Conservation (phyloP, 176 grass and related monocot genomes). For the Thinopyrum elongatum region DNA sequence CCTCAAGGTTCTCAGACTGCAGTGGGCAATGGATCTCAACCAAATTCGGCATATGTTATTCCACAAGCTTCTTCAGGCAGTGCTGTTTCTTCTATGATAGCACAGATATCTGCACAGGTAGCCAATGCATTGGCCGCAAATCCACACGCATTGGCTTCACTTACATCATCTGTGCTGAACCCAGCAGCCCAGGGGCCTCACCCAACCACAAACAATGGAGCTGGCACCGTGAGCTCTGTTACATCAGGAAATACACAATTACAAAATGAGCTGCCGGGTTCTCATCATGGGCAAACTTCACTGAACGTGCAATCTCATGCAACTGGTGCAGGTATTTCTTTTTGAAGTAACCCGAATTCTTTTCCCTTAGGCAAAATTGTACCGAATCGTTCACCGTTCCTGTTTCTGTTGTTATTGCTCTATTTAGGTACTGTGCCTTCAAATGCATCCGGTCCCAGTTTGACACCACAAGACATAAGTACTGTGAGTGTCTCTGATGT, state of each 20-base stretch:
- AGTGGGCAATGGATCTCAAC: slow-evolving; percentile 38
- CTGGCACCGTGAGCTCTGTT: neutral
- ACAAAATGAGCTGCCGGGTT: slow-evolving; percentile 14
- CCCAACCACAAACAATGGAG: slow-evolving; percentile 22
- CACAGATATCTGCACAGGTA: slow-evolving; percentile 52
- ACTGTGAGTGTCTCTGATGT: slow-evolving; percentile 1
- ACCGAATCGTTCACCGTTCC: neutral
- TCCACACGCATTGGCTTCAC: slow-evolving; percentile 27
- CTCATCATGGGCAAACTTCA: neutral
- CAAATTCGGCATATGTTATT: slow-evolving; percentile 29
- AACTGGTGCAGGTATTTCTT: slow-evolving; percentile 6
- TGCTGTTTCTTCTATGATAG: slow-evolving; percentile 52
- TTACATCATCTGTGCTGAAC: slow-evolving; percentile 32
- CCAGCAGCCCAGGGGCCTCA: slow-evolving; percentile 38
- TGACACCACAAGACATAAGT: slow-evolving; percentile 20
- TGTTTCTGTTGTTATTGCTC: slow-evolving; percentile 25
- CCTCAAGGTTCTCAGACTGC: slow-evolving; percentile 39
- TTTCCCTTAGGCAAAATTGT: neutral
- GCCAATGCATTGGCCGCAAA: slow-evolving; percentile 42
- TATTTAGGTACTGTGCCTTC: slow-evolving; percentile 12
- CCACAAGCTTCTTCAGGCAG: slow-evolving; percentile 55
- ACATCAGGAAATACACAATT: slow-evolving; percentile 15
- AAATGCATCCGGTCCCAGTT: neutral
- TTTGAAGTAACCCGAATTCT: neutral
- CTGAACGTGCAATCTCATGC: slow-evolving; percentile 20